phyloP scores from a whole-genome alignment of 73 alveolate species.

The Paramecium bursaria region DNA sequence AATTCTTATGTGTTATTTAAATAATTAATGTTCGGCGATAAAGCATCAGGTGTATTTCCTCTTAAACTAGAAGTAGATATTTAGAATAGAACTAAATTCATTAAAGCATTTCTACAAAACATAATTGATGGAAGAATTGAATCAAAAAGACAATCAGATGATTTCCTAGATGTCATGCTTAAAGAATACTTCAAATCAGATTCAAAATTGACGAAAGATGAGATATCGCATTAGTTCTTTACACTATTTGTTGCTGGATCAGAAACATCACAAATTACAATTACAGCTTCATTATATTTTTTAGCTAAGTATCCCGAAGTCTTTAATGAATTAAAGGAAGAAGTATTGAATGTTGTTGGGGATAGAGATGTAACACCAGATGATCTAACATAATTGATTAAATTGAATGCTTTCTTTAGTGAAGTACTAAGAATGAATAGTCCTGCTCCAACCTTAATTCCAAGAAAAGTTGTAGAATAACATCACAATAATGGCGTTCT shows the following conservation, averaged over 20 bases:
- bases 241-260: constrained; percentile 43
- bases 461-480: background rate
- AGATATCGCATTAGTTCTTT: background rate
- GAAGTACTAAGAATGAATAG: constrained; percentile 32
- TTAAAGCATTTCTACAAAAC: too few species aligned
- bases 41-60: background rate
- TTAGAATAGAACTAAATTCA: background rate
- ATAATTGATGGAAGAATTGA: background rate
- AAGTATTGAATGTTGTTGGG: background rate
- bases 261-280: too few species aligned
- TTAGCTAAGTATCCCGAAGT: constrained; percentile 46
- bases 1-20: background rate
- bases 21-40: background rate
- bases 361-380: background rate
- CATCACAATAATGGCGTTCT: background rate
- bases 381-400: background rate
- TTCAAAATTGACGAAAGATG: background rate
- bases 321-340: constrained; percentile 6
- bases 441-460: background rate
- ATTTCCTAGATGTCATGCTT: constrained; percentile 29
- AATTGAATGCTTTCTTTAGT: constrained; percentile 21
- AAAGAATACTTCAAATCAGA: background rate
- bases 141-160: background rate
- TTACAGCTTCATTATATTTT: constrained; percentile 30
- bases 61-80: background rate